These are phyloP conservation scores for Cercophora sp. DNA, from an alignment of 495 filamentous ascomycete genomes.

Conservation along the genomic window DNA sequence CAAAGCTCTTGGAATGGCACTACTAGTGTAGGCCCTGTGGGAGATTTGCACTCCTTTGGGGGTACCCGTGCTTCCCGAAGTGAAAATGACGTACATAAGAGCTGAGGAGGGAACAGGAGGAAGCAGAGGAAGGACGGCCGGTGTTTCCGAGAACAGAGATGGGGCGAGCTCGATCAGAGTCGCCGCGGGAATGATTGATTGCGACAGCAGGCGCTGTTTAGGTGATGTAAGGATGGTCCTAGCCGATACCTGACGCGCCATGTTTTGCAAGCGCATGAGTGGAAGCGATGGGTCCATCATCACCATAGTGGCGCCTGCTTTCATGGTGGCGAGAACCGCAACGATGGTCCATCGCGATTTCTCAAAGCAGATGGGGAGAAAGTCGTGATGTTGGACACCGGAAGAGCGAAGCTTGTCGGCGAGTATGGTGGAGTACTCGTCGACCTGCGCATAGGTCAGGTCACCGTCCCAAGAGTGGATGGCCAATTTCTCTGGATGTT, in stretches of 20 bases:
- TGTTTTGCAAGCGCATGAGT: slow-evolving; percentile 40
- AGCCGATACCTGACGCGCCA: slow-evolving; percentile 28
- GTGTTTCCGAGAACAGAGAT: too few relatives aligned
- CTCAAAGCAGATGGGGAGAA: slow-evolving; percentile 51
- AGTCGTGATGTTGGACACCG: slow-evolving; percentile 44
- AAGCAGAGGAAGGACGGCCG: neutral
- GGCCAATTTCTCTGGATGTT: slow-evolving; percentile 29
- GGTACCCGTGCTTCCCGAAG: slow-evolving; percentile 57
- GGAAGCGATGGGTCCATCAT: slow-evolving; percentile 57
- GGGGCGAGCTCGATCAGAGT: too few relatives aligned
- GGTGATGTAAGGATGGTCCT: slow-evolving; percentile 20
- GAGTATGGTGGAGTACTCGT: slow-evolving; percentile 35
- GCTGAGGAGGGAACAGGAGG: slow-evolving; percentile 12
- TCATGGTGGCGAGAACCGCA: slow-evolving; percentile 48
- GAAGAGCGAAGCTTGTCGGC: slow-evolving; percentile 39
- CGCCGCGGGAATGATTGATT: slow-evolving; percentile 16
- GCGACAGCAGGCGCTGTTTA: slow-evolving; percentile 7
- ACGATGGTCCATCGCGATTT: slow-evolving; percentile 50
- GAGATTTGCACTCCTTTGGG: slow-evolving; percentile 45
- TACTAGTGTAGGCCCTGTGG: slow-evolving; percentile 38
- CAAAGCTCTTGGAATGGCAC: slow-evolving; percentile 15
- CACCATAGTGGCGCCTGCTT: slow-evolving; percentile 46
- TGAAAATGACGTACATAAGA: slow-evolving; percentile 52
- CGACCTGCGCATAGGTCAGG: slow-evolving; percentile 53
- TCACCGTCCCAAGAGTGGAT: slow-evolving; percentile 56